Conservation (phyloP, 257 asterid species). For the Cruciata laevipes region DNA sequence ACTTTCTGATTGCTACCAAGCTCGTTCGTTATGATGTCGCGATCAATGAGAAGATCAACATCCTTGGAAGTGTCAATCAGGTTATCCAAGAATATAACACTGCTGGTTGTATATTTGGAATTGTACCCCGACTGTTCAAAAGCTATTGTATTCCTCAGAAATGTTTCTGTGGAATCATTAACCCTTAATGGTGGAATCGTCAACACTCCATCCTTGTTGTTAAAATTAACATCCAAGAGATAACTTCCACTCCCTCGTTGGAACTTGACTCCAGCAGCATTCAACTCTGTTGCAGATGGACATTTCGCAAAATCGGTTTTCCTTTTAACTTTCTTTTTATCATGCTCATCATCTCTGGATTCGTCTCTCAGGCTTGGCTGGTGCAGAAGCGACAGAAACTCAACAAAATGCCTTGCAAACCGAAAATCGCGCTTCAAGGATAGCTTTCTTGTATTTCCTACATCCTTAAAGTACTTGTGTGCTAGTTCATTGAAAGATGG, state of each 20-base stretch:
- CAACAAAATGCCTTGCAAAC: constrained; percentile 24
- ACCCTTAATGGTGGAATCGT: constrained; percentile 14
- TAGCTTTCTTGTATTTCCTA: constrained; percentile 16
- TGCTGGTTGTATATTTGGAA: constrained; percentile 21
- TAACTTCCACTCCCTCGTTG: not conserved
- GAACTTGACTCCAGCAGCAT: constrained; percentile 26
- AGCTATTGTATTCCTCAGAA: constrained; percentile 23
- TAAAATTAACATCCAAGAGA: constrained; percentile 20
- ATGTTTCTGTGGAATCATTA: constrained; percentile 22
- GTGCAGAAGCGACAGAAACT: constrained; percentile 21
- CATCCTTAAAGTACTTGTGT: constrained; percentile 23
- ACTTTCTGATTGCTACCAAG: constrained; percentile 18
- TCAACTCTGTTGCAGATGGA: constrained; percentile 25
- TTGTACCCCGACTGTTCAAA: constrained; percentile 23
- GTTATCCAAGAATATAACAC: constrained; percentile 29
- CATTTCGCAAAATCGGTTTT: constrained; percentile 17
- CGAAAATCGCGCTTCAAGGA: not conserved
- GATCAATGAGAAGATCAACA: constrained; percentile 18
- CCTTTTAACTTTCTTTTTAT: not conserved
- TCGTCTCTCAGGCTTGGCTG: not conserved
- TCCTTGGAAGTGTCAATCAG: constrained; percentile 24
- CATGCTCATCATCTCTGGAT: not conserved
- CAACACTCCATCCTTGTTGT: constrained; percentile 10
- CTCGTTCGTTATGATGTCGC: constrained; percentile 11
- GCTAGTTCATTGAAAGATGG: constrained; percentile 24